phyloP scores from a whole-genome alignment of 306 rosid species.

The Betula pendula region DNA sequence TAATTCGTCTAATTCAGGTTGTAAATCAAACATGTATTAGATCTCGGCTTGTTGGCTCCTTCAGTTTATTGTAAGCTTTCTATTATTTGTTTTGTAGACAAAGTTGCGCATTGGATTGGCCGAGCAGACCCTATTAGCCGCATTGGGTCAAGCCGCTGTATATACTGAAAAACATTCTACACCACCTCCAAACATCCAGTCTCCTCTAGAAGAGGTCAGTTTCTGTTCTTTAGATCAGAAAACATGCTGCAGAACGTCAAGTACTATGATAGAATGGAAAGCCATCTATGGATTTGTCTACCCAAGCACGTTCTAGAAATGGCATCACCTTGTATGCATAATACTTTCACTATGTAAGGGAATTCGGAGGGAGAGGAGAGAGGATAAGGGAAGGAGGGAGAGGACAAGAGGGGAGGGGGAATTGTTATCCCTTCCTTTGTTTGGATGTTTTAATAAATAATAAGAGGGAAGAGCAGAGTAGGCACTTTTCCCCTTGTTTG shows the following conservation, averaged over 20 bases:
- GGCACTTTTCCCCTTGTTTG: background rate
- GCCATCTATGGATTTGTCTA: background rate
- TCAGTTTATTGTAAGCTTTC: slow-evolving; percentile 26
- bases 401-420: background rate
- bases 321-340: background rate
- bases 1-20: slow-evolving; percentile 90
- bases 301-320: background rate
- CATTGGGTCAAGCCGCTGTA: slow-evolving; percentile 91
- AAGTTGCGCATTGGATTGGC: slow-evolving; percentile 88
- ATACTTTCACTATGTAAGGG: background rate
- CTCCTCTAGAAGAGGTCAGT: slow-evolving; percentile 84
- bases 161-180: slow-evolving; percentile 66
- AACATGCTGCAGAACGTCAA: slow-evolving; percentile 12
- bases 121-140: slow-evolving; percentile 89
- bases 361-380: background rate
- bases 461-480: background rate
- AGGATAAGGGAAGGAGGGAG: background rate
- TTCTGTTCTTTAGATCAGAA: slow-evolving; percentile 22
- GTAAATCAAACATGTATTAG: slow-evolving; percentile 19
- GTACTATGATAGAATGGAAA: background rate
- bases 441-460: background rate
- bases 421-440: background rate
- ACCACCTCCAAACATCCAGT: slow-evolving; percentile 62
- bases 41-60: slow-evolving; percentile 20
- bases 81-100: slow-evolving; percentile 40